These are phyloP conservation scores for Kwoniella sp. DNA, from an alignment of 768 basidiomycete genomes.

Conservation along the genomic window DNA sequence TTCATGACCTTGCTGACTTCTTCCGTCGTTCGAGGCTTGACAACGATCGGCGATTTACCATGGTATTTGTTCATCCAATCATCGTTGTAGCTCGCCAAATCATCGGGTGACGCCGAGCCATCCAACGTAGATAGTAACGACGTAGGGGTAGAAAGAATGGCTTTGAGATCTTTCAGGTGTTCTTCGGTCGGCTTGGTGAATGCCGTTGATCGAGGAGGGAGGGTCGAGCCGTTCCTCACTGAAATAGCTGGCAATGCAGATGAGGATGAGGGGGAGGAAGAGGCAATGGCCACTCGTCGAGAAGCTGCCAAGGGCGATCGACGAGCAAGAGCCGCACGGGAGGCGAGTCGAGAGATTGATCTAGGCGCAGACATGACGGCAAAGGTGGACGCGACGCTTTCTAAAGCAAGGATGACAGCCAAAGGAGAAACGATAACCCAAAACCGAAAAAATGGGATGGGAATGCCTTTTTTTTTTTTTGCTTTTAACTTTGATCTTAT, in stretches of 20 bases:
- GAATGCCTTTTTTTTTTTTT: no score
- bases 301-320: conserved; percentile 1
- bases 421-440: no score
- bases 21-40: conserved; percentile 82
- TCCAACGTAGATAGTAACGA: conserved; percentile 55
- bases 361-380: conserved; percentile 14
- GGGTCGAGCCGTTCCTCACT: conserved; percentile 40
- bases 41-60: conserved; percentile 78
- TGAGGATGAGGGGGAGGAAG: neutral
- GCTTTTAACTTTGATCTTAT: neutral
- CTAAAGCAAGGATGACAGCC: no score
- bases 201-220: conserved; percentile 40
- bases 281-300: conserved; percentile 1
- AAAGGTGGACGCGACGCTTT: neutral
- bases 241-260: neutral
- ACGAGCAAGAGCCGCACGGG: conserved; percentile 1
- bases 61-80: conserved; percentile 97
- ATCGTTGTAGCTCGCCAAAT: conserved; percentile 76
- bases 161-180: conserved; percentile 52
- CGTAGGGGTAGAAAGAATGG: conserved; percentile 51
- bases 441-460: no score
- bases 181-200: conserved; percentile 47
- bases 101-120: conserved; percentile 55
- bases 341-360: conserved; percentile 8
- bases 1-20: conserved; percentile 86